These are phyloP conservation scores for Arabidopsis thaliana DNA, from an alignment of 345 rosid genomes.

Conservation along the genomic window DNA sequence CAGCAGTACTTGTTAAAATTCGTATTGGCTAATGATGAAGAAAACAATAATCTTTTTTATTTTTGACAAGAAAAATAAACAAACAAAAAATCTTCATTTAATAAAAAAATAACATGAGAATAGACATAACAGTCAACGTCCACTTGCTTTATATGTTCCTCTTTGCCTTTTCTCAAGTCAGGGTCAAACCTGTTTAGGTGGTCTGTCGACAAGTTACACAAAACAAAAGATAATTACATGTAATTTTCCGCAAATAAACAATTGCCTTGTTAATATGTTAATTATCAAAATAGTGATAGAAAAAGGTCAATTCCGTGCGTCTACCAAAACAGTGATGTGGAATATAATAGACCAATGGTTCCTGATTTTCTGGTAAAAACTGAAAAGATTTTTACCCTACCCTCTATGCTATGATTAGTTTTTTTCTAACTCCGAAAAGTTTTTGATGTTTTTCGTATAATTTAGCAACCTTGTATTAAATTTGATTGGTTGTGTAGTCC, in stretches of 20 bases:
- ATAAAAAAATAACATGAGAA: slow-evolving; percentile 21
- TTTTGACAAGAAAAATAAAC: not conserved
- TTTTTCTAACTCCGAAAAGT: not conserved
- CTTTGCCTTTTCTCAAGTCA: slow-evolving; percentile 44
- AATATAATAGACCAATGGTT: slow-evolving; percentile 35
- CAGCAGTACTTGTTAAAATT: not conserved
- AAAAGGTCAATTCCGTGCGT: slow-evolving; percentile 24
- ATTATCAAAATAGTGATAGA: slow-evolving; percentile 26
- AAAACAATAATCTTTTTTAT: not conserved
- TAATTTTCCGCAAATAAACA: not conserved
- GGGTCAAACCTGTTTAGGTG: slow-evolving; percentile 36
- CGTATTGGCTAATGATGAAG: not conserved
- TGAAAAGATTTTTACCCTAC: slow-evolving; percentile 27
- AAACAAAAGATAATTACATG: not conserved
- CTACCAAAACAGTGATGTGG: slow-evolving; percentile 27
- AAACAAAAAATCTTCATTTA: not conserved
- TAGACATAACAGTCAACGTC: slow-evolving; percentile 38
- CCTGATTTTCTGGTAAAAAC: slow-evolving; percentile 41
- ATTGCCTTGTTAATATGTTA: slow-evolving; percentile 9
- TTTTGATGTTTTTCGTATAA: not conserved
- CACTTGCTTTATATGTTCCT: slow-evolving; percentile 41
- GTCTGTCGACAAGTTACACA: slow-evolving; percentile 18
- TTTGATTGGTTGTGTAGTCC: slow-evolving; percentile 19
- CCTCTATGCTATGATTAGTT: slow-evolving; percentile 19
- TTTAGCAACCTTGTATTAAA: slow-evolving; percentile 2